Evolutionary conservation across 2,329 filamentous ascomycete species (phyloP).

Genomic region (Curvularia verruculosa): DNA sequence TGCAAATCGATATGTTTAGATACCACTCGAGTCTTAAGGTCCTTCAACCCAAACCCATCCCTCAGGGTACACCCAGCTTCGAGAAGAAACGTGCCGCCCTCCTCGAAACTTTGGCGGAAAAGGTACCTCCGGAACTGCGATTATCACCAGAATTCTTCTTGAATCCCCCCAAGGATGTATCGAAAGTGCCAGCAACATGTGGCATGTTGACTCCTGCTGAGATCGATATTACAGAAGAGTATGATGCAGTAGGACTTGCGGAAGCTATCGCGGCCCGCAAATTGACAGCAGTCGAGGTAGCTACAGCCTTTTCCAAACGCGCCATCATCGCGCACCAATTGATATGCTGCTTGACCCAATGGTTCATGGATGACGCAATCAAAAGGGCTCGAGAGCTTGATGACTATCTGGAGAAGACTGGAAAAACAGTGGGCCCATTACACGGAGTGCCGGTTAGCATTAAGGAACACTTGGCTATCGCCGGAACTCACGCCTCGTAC

Average conservation of each 20-base stretch:
- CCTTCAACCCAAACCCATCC: slow-evolving; percentile 19
- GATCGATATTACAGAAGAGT: slow-evolving; percentile 57
- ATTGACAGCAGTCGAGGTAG: slow-evolving; percentile 51
- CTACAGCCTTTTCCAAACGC: slow-evolving; percentile 29
- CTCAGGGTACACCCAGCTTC: slow-evolving; percentile 26
- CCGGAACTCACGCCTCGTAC: slow-evolving; percentile 62
- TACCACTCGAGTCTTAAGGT: slow-evolving; percentile 9
- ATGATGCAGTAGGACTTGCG: slow-evolving; percentile 53
- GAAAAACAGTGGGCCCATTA: slow-evolving; percentile 38
- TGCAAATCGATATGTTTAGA: slow-evolving; percentile 6
- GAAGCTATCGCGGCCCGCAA: slow-evolving; percentile 47
- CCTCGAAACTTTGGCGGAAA: slow-evolving; percentile 22
- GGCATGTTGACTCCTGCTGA: slow-evolving; percentile 56
- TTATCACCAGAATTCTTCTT: slow-evolving; percentile 15
- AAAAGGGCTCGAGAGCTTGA: slow-evolving; percentile 45
- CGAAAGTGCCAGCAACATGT: slow-evolving; percentile 34
- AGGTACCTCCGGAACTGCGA: slow-evolving; percentile 21
- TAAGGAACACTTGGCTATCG: slow-evolving; percentile 58
- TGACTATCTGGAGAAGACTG: slow-evolving; percentile 48
- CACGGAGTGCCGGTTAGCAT: slow-evolving; percentile 61
- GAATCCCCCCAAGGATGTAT: slow-evolving; percentile 27
- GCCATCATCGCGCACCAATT: slow-evolving; percentile 28
- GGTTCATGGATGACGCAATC: slow-evolving; percentile 30
- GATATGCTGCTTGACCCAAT: slow-evolving; percentile 27
- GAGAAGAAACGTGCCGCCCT: slow-evolving; percentile 24